phyloP scores from a whole-genome alignment of 352 stramenopile genomes.

The Pythium grandisporangium region DNA sequence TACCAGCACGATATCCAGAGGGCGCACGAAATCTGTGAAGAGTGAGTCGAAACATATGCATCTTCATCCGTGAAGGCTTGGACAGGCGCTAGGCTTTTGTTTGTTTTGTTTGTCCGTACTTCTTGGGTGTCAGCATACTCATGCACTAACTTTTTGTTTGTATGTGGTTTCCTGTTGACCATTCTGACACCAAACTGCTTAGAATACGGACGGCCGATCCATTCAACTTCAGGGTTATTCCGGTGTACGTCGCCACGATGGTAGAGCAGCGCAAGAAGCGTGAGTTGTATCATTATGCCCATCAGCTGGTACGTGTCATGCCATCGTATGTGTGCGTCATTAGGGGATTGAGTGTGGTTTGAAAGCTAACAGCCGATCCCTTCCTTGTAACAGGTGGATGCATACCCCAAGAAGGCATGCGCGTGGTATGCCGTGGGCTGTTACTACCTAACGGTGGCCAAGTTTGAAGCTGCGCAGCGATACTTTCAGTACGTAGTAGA shows the following conservation, averaged over 20 bases:
- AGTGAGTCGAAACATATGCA: slow-evolving; percentile 25
- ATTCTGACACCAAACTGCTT: too few species aligned
- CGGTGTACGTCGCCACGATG: slow-evolving; percentile 85
- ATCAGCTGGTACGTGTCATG: slow-evolving; percentile 79
- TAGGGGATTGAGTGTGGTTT: too few species aligned
- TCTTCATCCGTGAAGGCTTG: too few species aligned
- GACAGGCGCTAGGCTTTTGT: too few species aligned
- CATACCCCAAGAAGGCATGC: slow-evolving; percentile 88
- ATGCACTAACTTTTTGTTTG: too few species aligned
- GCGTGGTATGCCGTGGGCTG: slow-evolving; percentile 95
- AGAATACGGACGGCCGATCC: slow-evolving; percentile 70
- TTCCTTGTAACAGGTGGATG: slow-evolving; percentile 76
- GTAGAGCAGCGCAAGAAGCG: slow-evolving; percentile 91
- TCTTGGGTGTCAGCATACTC: too few species aligned
- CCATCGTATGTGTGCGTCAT: too few species aligned
- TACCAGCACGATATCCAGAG: slow-evolving; percentile 81
- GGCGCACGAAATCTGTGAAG: slow-evolving; percentile 69
- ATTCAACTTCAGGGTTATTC: slow-evolving; percentile 73
- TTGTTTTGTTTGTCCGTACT: too few species aligned
- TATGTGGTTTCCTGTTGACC: too few species aligned
- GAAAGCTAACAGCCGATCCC: too few species aligned
- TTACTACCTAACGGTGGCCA: slow-evolving; percentile 94
- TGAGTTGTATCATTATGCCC: slow-evolving; percentile 93
- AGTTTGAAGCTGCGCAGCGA: slow-evolving; percentile 92
- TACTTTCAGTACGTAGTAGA: slow-evolving; percentile 95